These are phyloP conservation scores for Dipodascopsis uninucleata DNA, from an alignment of 805 yeast species.

Conservation along the genomic window DNA sequence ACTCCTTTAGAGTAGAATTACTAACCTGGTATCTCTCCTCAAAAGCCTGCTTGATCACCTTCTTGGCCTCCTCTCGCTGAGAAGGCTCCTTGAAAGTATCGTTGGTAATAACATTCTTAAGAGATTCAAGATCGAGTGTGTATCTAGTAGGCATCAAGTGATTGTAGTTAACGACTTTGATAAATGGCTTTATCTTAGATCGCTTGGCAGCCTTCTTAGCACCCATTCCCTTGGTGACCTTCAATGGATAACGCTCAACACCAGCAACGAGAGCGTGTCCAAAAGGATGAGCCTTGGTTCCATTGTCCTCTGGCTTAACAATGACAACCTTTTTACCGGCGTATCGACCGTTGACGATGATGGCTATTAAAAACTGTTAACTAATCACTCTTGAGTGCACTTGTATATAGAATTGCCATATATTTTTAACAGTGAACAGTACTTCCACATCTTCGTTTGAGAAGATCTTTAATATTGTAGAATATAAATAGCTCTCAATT, in stretches of 20 bases:
- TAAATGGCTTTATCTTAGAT: constrained; percentile 96
- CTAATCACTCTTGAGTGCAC: no score
- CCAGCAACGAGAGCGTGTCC: constrained; percentile 99
- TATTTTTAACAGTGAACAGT: no score
- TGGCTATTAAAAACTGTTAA: constrained; percentile 52
- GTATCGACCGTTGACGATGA: constrained; percentile 99
- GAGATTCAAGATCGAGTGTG: constrained; percentile 92
- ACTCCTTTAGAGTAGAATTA: not conserved
- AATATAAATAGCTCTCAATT: no score
- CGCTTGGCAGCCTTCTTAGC: constrained; percentile 96
- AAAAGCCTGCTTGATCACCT: constrained; percentile 97
- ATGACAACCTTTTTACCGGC: constrained; percentile 99
- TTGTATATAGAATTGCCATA: no score
- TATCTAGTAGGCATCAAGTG: constrained; percentile 99
- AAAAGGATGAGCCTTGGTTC: constrained; percentile 97
- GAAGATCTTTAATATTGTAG: no score
- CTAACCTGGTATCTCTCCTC: constrained; percentile 89
- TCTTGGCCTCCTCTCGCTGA: constrained; percentile 98
- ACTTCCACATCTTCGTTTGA: no score
- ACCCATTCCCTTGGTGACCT: constrained; percentile 92
- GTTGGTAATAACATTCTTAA: constrained; percentile 85
- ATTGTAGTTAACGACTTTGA: constrained; percentile 99
- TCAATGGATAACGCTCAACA: constrained; percentile 96
- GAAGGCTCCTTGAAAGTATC: constrained; percentile 97
- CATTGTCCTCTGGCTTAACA: constrained; percentile 97